phyloP scores from a whole-genome alignment of 164 flowering plant species.

The Nymphaea colorata region DNA sequence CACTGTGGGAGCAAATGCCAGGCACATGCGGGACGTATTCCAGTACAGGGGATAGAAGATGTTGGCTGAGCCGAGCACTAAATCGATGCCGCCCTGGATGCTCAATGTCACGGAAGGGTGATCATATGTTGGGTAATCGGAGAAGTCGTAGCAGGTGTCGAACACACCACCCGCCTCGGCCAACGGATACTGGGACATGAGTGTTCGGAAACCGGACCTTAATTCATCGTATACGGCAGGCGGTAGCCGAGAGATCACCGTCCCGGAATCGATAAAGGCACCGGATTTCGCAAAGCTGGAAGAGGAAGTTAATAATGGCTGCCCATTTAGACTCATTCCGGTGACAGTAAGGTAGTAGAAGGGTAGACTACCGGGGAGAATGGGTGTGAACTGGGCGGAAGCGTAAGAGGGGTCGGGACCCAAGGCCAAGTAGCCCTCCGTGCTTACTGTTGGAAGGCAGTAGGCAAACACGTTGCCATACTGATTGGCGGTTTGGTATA shows the following conservation, averaged over 20 bases:
- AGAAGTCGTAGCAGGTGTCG: constrained; percentile 61
- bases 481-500: background rate
- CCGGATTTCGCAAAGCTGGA: constrained; percentile 16
- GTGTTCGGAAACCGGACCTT: constrained; percentile 21
- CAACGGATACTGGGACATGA: constrained; percentile 37
- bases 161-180: constrained; percentile 27
- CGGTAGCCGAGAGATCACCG: constrained; percentile 47
- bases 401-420: background rate
- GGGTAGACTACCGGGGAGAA: background rate
- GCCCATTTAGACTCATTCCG: constrained; percentile 21
- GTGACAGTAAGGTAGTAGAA: constrained; percentile 24
- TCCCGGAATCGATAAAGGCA: constrained; percentile 47
- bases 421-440: background rate
- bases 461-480: background rate
- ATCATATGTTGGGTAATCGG: constrained; percentile 1
- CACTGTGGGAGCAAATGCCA: constrained; percentile 27
- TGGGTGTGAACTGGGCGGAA: background rate
- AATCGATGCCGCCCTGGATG: constrained; percentile 12
- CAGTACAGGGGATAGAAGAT: constrained; percentile 8
- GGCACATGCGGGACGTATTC: constrained; percentile 16
- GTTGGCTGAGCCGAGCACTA: constrained; percentile 16
- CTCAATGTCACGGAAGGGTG: constrained; percentile 17
- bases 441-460: background rate
- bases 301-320: constrained; percentile 11
- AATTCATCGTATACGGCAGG: constrained; percentile 31